Evolutionary conservation across 768 basidiomycete genomes (phyloP).

Genomic region (Leccinellum rugosiceps): DNA sequence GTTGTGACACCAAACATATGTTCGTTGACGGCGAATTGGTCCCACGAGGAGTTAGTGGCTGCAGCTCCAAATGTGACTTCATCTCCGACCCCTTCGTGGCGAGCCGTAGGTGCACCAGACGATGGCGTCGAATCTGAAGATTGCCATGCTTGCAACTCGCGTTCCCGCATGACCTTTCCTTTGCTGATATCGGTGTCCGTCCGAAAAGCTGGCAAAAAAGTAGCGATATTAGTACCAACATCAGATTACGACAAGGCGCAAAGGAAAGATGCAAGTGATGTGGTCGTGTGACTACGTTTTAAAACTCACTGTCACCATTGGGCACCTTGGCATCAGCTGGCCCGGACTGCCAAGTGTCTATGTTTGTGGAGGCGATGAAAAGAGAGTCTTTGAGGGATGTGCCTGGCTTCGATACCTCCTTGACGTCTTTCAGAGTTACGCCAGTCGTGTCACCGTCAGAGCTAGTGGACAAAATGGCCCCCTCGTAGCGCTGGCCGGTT

Average conservation of each 20-base stretch:
- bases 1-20: constrained; percentile 89
- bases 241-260: neutral
- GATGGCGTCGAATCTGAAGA: constrained; percentile 37
- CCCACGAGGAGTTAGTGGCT: constrained; percentile 57
- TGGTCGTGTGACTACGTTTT: neutral
- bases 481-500: constrained; percentile 70
- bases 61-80: constrained; percentile 68
- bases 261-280: neutral
- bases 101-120: constrained; percentile 22
- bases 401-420: constrained; percentile 64
- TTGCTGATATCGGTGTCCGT: constrained; percentile 80
- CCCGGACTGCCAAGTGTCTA: constrained; percentile 70
- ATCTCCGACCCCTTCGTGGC: constrained; percentile 43
- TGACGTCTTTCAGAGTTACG: constrained; percentile 73
- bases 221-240: constrained; percentile 12
- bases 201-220: constrained; percentile 57
- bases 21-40: constrained; percentile 94
- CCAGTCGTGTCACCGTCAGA: constrained; percentile 68
- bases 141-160: constrained; percentile 81
- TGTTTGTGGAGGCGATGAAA: constrained; percentile 70
- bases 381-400: constrained; percentile 66
- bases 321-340: constrained; percentile 67
- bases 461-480: constrained; percentile 58
- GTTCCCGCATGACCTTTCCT: constrained; percentile 53
- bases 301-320: constrained; percentile 67